Evolutionary conservation across 768 basidiomycete species (phyloP).

Genomic region (Amanita pseudoporphyria): DNA sequence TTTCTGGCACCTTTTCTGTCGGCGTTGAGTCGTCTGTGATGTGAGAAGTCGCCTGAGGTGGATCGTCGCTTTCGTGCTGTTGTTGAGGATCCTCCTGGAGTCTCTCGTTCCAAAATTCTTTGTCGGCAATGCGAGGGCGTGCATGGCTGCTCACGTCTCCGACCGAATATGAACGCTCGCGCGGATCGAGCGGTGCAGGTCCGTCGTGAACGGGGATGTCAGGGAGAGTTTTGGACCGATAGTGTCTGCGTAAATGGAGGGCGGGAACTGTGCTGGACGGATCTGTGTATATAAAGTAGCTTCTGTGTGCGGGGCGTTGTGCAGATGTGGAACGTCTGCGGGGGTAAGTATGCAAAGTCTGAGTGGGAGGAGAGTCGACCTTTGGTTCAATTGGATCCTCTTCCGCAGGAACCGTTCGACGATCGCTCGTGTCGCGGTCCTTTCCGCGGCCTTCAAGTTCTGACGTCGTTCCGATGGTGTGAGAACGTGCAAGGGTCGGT

Average conservation of each 20-base stretch:
- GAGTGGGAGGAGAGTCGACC: background rate
- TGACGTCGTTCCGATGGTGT: background rate
- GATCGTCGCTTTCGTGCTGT: background rate
- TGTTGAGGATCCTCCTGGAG: background rate
- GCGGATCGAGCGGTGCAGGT: background rate
- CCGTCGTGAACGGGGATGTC: background rate
- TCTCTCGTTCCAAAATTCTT: background rate
- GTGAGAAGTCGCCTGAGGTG: background rate
- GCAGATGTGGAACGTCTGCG: background rate
- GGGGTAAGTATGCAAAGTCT: background rate
- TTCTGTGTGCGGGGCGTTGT: background rate
- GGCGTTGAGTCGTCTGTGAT: background rate
- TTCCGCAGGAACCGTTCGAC: no score
- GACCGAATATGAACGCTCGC: background rate
- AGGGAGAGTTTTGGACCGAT: background rate
- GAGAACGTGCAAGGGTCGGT: background rate
- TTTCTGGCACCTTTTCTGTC: background rate
- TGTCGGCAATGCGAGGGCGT: background rate
- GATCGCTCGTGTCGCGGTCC: no score
- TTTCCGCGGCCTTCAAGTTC: background rate
- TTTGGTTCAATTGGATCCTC: background rate
- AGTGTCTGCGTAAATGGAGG: background rate
- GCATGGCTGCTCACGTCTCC: background rate
- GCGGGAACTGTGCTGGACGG: background rate
- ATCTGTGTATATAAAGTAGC: constrained; percentile 4